Evolutionary conservation across 345 rosid genomes (phyloP), one percentile per base, ranked within the genome.

Genomic region (Chamaenerion angustifolium): DNA sequence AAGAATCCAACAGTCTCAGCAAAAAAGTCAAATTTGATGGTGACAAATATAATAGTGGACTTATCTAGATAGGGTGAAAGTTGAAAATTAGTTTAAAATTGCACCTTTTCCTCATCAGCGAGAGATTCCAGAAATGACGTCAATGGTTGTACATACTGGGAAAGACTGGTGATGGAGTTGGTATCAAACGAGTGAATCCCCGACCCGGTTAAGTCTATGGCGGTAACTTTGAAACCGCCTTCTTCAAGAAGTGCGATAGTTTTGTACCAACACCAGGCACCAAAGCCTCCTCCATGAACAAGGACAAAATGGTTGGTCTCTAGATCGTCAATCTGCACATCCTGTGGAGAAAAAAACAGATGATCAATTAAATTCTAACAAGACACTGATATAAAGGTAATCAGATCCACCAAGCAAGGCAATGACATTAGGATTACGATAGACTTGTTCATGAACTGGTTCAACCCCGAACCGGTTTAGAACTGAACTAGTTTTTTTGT

Each of bases 201-300:
- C 2, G 95, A 85, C 70, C 98, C 98, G 12, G 94, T 75, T 63
- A 92, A 76, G 63, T 92, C 95, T 51, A 92, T 21, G 18, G 98
- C 95, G 27, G 95, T 80, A 52, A 85, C 98, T 76, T 59, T 82
- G 71, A 76, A 82, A 63, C 95, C 96, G 48, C 67, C 75, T 67
- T 82, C 98, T 60, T 92, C 96, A 16, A 92, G 79, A 57, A 80
- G 85, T 40, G 98, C 88, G 37, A 92, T 84, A 49, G 96, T 75
- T 73, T 87, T 92, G 63, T 92, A 92, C 98, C 98, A 92, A 65
- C 98, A 87, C 98, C 98, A 92, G 51, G 98, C 98, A 2, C 98
- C 98, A 65, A 82, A 92, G 23, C 96, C 96, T 48, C 98, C 98
- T 54, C 96, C 96, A 67, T 92, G 96, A 45, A 87, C 86, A 60